Base-by-base conservation (phyloP, 2,329 filamentous ascomycete genomes). In the Exserohilum rostratum region DNA sequence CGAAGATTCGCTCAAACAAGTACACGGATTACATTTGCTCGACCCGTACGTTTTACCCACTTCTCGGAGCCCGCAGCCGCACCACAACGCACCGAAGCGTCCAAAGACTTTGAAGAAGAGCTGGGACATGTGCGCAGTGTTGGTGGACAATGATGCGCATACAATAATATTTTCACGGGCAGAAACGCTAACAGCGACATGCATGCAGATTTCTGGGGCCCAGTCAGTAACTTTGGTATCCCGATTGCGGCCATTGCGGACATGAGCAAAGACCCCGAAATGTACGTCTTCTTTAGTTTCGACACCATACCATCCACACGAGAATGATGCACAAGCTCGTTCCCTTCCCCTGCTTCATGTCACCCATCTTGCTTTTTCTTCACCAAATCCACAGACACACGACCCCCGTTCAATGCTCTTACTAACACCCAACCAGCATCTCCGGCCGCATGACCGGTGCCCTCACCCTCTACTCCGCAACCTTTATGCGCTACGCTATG, bases 401-500 rank as follows among this genome's bases (percentile, higher is more conserved):
- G 20, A 31, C 15, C 39, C 46, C 31, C 40, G n/a, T 42, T 20
- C 17, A 12, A 31, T n/a, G 30, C 13, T 12, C 20, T 38, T 22
- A 29, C 20, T 22, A 9, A 33, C 22, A 20, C 31, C n/a, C 39
- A 42, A 46, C n/a, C 57, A 88, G 85, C 66, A 87, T 88, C 73
- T 88, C 85, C 60, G 86, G 85, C 59, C 77, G 78, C 61, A 87
- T 88, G 84, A 88, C 86, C 52, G 78, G 75, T 65, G 83, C 85
- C 40, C 80, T 88, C 25, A 77, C 80, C 62, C 70, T 85, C 71
- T 88, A 88, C 79, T 83, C 82, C 20, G 83, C 73, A 42, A 85
- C 83, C 54, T 88, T 88, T 78, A 87, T 87, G 85, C 85, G 86
- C 71, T 88, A 88, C 77, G 77, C 86, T 54, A 72, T 88, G 58